Conservation (phyloP, 352 stramenopile genomes). For the Pythium plurisporium region DNA sequence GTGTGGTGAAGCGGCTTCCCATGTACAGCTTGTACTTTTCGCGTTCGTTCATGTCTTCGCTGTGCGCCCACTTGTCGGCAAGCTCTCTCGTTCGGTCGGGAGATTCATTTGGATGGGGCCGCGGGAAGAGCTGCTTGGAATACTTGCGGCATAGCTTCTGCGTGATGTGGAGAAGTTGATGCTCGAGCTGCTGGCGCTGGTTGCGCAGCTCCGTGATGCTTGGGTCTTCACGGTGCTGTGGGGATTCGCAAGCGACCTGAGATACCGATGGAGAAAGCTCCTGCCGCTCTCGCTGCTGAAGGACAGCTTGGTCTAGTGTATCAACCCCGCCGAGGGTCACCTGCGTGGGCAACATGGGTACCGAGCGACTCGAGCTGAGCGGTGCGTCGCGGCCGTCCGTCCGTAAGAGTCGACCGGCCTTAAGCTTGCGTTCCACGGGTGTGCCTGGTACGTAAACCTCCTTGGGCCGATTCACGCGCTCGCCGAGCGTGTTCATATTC, state of each 20-base stretch:
- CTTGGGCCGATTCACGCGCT: slow-evolving; percentile 27
- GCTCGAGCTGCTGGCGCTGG: slow-evolving; percentile 37
- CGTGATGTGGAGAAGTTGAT: slow-evolving; percentile 50
- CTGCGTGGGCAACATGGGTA: not conserved
- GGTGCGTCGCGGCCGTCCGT: slow-evolving; percentile 22
- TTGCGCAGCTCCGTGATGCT: slow-evolving; percentile 20
- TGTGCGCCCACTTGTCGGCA: slow-evolving; percentile 43
- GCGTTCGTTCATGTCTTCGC: slow-evolving; percentile 26
- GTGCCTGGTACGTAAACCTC: slow-evolving; percentile 34
- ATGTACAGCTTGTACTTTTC: slow-evolving; percentile 55
- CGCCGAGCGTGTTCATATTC: slow-evolving; percentile 40
- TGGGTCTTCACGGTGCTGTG: slow-evolving; percentile 19
- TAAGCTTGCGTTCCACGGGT: slow-evolving; percentile 33
- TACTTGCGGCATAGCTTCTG: slow-evolving; percentile 77
- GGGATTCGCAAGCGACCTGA: not conserved
- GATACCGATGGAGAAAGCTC: not conserved
- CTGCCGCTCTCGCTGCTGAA: not conserved
- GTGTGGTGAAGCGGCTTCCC: slow-evolving; percentile 48
- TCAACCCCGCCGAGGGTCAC: not conserved
- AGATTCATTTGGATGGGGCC: slow-evolving; percentile 9
- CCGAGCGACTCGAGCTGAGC: slow-evolving; percentile 21
- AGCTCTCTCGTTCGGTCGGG: slow-evolving; percentile 33
- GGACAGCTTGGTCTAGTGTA: slow-evolving; percentile 4
- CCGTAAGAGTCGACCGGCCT: slow-evolving; percentile 37
- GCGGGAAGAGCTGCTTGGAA: slow-evolving; percentile 41